Evolutionary conservation across 768 basidiomycete genomes (phyloP).

Genomic region (Mycena chlorophos): DNA sequence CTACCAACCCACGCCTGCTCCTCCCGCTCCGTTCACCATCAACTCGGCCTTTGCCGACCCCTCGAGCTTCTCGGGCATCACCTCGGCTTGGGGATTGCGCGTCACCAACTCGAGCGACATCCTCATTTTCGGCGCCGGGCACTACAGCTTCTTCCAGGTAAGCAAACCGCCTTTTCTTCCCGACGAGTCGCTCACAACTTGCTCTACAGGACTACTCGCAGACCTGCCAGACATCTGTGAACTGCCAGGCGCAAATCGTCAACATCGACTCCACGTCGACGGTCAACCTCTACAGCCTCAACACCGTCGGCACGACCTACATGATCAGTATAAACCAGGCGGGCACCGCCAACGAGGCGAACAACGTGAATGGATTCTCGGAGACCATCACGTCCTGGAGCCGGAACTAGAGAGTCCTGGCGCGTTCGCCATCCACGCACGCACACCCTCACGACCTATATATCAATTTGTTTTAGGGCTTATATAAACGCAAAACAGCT

Average conservation of each 20-base stretch:
- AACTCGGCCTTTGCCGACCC: conserved; percentile 57
- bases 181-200: not conserved
- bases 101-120: conserved; percentile 56
- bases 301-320: conserved; percentile 55
- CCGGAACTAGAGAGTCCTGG: too few species aligned
- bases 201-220: conserved; percentile 44
- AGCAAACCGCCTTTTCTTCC: not conserved
- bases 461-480: not conserved
- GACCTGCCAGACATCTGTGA: conserved; percentile 43
- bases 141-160: conserved; percentile 67
- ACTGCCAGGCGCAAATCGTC: conserved; percentile 59
- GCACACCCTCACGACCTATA: too few species aligned
- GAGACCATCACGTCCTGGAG: conserved; percentile 16
- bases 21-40: conserved; percentile 57
- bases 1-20: conserved; percentile 61
- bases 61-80: conserved; percentile 36
- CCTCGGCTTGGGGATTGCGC: conserved; percentile 58
- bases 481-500: too few species aligned
- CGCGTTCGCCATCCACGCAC: too few species aligned
- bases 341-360: conserved; percentile 49
- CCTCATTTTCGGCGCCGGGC: conserved; percentile 65
- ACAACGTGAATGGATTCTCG: conserved; percentile 47
- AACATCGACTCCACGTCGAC: conserved; percentile 53
- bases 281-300: conserved; percentile 56
- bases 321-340: conserved; percentile 50